Evolutionary conservation across 345 rosid genomes (phyloP).

Genomic region (Excoecaria cochinchinensis): DNA sequence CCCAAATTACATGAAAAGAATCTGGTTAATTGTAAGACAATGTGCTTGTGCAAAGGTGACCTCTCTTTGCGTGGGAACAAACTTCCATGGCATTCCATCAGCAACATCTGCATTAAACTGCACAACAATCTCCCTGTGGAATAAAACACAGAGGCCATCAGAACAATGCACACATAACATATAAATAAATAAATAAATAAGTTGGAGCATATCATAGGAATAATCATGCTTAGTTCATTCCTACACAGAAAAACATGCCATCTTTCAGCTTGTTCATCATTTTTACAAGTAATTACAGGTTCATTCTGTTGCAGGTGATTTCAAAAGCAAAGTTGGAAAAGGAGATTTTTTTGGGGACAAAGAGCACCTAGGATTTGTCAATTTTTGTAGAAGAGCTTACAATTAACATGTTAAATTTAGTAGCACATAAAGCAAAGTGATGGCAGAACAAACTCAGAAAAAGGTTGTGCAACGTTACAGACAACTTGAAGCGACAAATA

Average conservation of each 20-base stretch:
- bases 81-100: constrained; percentile 99
- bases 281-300: not conserved
- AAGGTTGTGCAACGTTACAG: not conserved
- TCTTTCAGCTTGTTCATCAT: not conserved
- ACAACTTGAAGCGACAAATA: not conserved
- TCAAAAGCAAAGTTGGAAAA: too few relatives aligned
- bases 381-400: not conserved
- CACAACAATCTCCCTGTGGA: constrained; percentile 78
- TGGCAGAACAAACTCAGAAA: not conserved
- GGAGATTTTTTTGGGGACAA: not conserved
- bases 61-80: constrained; percentile 95
- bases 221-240: not conserved
- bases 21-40: not conserved
- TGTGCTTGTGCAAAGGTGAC: constrained; percentile 26
- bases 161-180: not conserved
- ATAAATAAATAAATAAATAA: not conserved
- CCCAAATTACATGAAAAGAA: not conserved
- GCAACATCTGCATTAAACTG: constrained; percentile 97
- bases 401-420: not conserved
- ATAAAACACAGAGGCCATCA: not conserved
- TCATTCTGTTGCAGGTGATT: not conserved
- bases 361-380: not conserved
- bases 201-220: not conserved
- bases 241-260: not conserved
- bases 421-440: not conserved